Evolutionary conservation across 2,329 filamentous ascomycete species (phyloP).

Genomic region (Diplodia seriata): DNA sequence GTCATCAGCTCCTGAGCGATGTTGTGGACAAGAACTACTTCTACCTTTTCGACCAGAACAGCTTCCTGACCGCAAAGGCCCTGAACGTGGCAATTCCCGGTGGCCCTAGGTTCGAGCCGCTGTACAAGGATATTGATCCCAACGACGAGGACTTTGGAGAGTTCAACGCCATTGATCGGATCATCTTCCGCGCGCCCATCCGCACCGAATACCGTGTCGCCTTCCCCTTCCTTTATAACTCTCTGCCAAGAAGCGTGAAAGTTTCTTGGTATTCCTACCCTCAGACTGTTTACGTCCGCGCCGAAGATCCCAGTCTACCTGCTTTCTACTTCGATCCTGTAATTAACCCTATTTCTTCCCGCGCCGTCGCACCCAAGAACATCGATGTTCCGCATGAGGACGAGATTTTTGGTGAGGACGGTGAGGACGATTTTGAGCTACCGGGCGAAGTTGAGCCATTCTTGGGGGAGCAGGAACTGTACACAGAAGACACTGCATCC

Average conservation of each 20-base stretch:
- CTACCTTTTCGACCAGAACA: slow-evolving; percentile 94
- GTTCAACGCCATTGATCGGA: slow-evolving; percentile 98
- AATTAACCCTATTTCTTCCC: slow-evolving; percentile 96
- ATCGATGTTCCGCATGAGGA: slow-evolving; percentile 92
- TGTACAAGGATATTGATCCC: slow-evolving; percentile 98
- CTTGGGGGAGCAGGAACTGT: slow-evolving; percentile 85
- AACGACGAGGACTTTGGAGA: slow-evolving; percentile 99
- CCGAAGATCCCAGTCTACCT: slow-evolving; percentile 86
- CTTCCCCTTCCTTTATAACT: slow-evolving; percentile 95
- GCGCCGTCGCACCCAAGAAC: slow-evolving; percentile 92
- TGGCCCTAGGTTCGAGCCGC: slow-evolving; percentile 91
- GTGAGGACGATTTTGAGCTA: slow-evolving; percentile 86
- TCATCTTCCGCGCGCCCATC: slow-evolving; percentile 95
- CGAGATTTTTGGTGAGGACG: slow-evolving; percentile 84
- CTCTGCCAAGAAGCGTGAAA: slow-evolving; percentile 90
- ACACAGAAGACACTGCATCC: slow-evolving; percentile 85
- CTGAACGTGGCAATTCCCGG: slow-evolving; percentile 98
- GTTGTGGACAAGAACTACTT: slow-evolving; percentile 97
- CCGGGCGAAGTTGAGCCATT: slow-evolving; percentile 85
- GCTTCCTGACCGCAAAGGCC: slow-evolving; percentile 94
- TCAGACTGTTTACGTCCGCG: slow-evolving; percentile 87
- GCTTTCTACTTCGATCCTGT: slow-evolving; percentile 98
- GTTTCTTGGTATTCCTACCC: slow-evolving; percentile 93
- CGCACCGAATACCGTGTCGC: slow-evolving; percentile 95
- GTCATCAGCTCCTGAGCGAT: slow-evolving; percentile 88